Percentiles rank a stretch among this genome's conserved stretches.
Evolutionary conservation across 805 yeast genomes (phyloP).

Genomic region (Sungouiozyma intestinalis): DNA sequence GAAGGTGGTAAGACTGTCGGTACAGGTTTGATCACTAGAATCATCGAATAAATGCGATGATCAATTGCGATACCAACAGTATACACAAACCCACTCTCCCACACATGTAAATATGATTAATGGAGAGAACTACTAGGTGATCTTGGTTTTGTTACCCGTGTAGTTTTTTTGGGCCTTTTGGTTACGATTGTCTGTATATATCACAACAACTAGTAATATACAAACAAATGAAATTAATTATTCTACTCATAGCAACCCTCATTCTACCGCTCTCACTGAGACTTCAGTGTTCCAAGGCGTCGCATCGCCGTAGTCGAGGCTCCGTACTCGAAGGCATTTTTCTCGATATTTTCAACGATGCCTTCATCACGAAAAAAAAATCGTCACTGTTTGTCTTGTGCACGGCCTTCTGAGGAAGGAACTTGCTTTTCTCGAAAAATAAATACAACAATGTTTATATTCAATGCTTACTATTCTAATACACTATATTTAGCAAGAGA

Average conservation of each 20-base stretch:
- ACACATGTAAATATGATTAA: neutral
- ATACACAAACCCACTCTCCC: neutral
- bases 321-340: too few species aligned
- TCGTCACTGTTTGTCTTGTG: neutral
- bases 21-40: constrained; percentile 94
- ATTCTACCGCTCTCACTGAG: neutral
- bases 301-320: neutral
- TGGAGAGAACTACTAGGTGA: neutral
- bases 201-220: neutral
- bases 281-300: neutral
- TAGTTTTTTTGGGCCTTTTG: too few species aligned
- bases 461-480: neutral
- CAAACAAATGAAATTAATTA: neutral
- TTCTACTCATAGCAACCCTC: neutral
- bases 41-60: constrained; percentile 41
- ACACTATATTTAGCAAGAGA: too few species aligned
- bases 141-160: too few species aligned
- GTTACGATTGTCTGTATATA: neutral
- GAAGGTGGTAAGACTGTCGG: constrained; percentile 99
- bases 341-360: neutral
- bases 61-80: neutral
- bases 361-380: neutral
- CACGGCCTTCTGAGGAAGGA: neutral
- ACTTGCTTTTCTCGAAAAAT: neutral
- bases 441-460: neutral